Percentiles rank a stretch among this genome's conserved stretches.
Evolutionary conservation across 805 yeast species (phyloP).

Genomic region (Monosporozyma solicola): DNA sequence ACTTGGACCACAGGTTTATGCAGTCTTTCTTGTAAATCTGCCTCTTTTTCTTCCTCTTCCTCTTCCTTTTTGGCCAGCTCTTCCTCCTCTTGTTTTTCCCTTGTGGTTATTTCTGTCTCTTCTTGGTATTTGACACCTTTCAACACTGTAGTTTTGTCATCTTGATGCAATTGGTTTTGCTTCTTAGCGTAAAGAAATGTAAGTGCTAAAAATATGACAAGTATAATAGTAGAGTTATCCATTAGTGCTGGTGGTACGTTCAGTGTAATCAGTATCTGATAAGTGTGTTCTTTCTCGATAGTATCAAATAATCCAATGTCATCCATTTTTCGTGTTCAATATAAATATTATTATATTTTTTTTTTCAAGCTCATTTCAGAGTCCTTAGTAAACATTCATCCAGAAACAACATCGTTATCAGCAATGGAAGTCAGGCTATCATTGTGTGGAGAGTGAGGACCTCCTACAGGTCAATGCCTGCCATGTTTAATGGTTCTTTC

Average conservation of each 20-base stretch:
- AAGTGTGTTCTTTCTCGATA: no score
- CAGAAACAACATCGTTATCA: no score
- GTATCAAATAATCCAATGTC: no score
- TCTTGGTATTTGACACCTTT: constrained; percentile 1
- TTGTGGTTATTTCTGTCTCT: not conserved
- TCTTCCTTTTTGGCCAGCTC: not conserved
- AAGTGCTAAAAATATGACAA: constrained; percentile 22
- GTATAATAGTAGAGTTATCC: constrained; percentile 7
- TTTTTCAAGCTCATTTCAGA: no score
- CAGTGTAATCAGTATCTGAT: no score
- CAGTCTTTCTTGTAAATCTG: not conserved
- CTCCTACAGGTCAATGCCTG: no score
- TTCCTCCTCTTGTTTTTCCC: constrained; percentile 3
- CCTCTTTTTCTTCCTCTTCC: constrained; percentile 1
- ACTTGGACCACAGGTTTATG: not conserved
- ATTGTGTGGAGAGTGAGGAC: no score
- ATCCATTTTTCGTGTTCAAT: no score
- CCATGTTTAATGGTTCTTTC: no score
- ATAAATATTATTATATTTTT: no score
- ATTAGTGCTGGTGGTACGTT: not conserved
- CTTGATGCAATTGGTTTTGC: constrained; percentile 26
- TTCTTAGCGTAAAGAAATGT: constrained; percentile 56
- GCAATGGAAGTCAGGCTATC: no score
- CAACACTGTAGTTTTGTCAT: not conserved
- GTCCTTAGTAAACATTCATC: no score